Base-by-base conservation (phyloP, 2,329 filamentous ascomycete genomes). In the Aspergillus flavus region DNA sequence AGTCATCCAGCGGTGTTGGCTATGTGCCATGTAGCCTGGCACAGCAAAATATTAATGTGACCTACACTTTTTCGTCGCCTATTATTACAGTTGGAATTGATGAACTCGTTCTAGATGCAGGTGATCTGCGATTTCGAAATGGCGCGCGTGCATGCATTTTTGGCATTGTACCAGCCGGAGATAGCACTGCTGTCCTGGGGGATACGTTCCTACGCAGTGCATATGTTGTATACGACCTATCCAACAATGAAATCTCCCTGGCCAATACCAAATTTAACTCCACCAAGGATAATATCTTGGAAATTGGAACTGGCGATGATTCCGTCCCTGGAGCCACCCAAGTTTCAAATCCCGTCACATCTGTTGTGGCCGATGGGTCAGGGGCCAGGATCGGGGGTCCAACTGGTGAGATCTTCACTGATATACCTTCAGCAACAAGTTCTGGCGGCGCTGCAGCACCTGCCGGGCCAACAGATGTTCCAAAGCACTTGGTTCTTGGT, bases 171-270 rank as follows among this genome's bases (percentile, higher is more conserved):
- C 84, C 85, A 0, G 78, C 84, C 0, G 73, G 73, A 3, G 81
- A 79, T 39, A 75, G 76, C 65, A 81, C 79, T 26, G 73, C 81
- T 7, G 82, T 88, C 7, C 80, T 89, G 1, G 87, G 87, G 34
- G 86, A 89, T 72, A 89, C 86, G 0, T 89, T 89, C 77, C 76
- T 89, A 19, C 84, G 86, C 61, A 86, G 82, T 60, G 86, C 86
- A 2, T 89, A 89, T 70, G 85, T 88, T 52, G 87, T 89, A 2
- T 89, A 88, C 73, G 86, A 89, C 64, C 78, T 89, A 16, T 75
- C 73, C 23, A 86, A 85, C 73, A 87, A 89, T 72, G 80, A 87
- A 71, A 87, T 89, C 67, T 85, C 84, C 2, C 75, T 89, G 23
- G 87, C 86, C 3, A 85, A 86, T 68, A 88, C 87, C 3, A 83